Percentiles rank a stretch among this genome's conserved stretches.
Evolutionary conservation across 352 stramenopile species (phyloP).

Genomic region (Phytophthora tentaculata): DNA sequence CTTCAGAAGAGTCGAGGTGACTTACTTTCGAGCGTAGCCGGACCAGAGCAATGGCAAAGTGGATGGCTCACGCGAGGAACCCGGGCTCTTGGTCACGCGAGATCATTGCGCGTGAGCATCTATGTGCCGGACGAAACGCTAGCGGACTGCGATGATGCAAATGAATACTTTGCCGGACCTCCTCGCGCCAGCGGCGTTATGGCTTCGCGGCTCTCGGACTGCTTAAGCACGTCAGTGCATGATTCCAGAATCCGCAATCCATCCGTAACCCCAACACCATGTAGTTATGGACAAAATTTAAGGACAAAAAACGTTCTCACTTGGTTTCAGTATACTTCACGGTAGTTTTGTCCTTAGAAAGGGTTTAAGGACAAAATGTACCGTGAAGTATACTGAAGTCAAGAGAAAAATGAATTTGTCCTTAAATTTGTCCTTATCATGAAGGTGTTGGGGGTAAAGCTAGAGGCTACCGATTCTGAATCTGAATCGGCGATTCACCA

Average conservation of each 20-base stretch:
- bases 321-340: too few relatives aligned
- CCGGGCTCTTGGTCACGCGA: slow-evolving; percentile 3
- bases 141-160: not conserved
- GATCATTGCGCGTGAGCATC: slow-evolving; percentile 5
- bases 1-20: slow-evolving; percentile 35
- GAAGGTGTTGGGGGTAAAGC: too few relatives aligned
- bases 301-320: too few relatives aligned
- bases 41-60: slow-evolving; percentile 13
- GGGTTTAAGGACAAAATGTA: too few relatives aligned
- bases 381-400: too few relatives aligned
- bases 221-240: slow-evolving; percentile 10
- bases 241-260: not conserved
- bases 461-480: too few relatives aligned
- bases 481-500: too few relatives aligned
- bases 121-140: slow-evolving; percentile 7
- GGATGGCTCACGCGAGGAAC: slow-evolving; percentile 6
- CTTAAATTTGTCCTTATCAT: too few relatives aligned
- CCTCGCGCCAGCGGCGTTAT: slow-evolving; percentile 3
- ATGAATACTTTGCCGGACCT: not conserved
- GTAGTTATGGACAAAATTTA: too few relatives aligned
- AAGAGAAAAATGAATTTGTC: too few relatives aligned
- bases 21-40: slow-evolving; percentile 28
- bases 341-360: too few relatives aligned
- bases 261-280: too few relatives aligned
- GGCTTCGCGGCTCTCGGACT: not conserved